These are phyloP conservation scores for Geotrichum klebahnii DNA, from an alignment of 1,139 yeast species.

Conservation along the genomic window DNA sequence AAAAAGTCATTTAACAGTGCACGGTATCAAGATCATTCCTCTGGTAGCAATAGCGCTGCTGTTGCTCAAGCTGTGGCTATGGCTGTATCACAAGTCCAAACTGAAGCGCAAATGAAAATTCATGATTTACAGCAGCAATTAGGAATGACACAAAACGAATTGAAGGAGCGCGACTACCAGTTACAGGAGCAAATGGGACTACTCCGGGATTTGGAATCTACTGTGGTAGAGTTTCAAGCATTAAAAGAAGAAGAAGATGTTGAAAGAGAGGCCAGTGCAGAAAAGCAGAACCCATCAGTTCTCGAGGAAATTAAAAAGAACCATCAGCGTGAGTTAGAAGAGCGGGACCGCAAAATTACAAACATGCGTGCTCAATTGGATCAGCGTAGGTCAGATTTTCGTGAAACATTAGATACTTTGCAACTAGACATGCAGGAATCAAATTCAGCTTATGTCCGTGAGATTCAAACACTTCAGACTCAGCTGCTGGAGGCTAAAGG, in stretches of 20 bases:
- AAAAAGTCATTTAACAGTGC: neutral
- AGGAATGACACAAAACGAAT: conserved; percentile 22
- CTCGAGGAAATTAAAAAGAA: conserved; percentile 13
- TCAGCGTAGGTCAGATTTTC: conserved; percentile 36
- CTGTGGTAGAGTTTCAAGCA: conserved; percentile 34
- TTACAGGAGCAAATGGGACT: conserved; percentile 31
- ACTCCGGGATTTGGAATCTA: conserved; percentile 33
- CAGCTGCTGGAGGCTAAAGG: conserved; percentile 29
- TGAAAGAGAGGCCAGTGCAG: conserved; percentile 11
- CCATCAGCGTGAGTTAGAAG: conserved; percentile 24
- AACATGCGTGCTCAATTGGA: conserved; percentile 33
- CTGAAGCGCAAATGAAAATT: conserved; percentile 18
- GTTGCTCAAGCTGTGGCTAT: conserved; percentile 20
- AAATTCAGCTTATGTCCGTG: conserved; percentile 30
- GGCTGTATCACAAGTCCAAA: conserved; percentile 21
- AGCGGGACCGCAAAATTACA: conserved; percentile 32
- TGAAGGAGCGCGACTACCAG: conserved; percentile 29
- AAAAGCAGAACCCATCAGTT: neutral
- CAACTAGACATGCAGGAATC: conserved; percentile 35
- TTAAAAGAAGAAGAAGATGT: conserved; percentile 19
- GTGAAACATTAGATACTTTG: conserved; percentile 34
- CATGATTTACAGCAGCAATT: conserved; percentile 22
- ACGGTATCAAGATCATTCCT: neutral
- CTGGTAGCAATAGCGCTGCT: conserved; percentile 6
- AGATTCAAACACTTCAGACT: conserved; percentile 30